phyloP scores from a whole-genome alignment of 2,329 filamentous ascomycete species.

The Chaetomiaceae sp. region DNA sequence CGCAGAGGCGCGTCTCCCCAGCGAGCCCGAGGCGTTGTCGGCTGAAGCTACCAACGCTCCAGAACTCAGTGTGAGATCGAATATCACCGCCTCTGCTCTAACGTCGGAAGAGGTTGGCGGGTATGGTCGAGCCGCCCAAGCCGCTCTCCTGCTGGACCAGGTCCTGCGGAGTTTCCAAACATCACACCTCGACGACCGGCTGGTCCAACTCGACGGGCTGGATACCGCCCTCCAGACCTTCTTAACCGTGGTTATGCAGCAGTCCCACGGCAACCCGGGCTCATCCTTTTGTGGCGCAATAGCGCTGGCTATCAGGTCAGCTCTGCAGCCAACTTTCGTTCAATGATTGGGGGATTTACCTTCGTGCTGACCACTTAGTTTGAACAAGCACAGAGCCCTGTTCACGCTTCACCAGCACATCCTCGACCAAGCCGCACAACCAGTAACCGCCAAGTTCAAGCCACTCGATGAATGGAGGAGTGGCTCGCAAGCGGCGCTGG shows the following conservation, averaged over 20 bases:
- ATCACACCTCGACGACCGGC: neutral
- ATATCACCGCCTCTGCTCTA: neutral
- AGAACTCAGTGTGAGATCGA: neutral
- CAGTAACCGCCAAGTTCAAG: neutral
- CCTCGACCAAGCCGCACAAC: neutral
- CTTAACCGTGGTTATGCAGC: neutral
- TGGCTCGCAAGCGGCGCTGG: neutral
- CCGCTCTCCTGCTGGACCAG: neutral
- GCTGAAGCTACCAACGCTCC: neutral
- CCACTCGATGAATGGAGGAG: neutral
- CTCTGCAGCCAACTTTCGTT: neutral
- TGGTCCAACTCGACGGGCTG: neutral
- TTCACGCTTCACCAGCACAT: neutral
- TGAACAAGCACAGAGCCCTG: neutral
- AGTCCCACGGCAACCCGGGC: neutral
- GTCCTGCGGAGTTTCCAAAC: neutral
- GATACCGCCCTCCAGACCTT: neutral
- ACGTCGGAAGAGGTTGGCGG: neutral
- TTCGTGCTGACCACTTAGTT: neutral
- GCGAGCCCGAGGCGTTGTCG: neutral
- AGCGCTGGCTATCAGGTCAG: neutral
- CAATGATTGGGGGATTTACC: neutral
- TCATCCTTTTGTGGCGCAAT: slow-evolving; percentile 1
- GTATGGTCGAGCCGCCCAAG: neutral
- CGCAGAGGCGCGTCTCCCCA: neutral